Evolutionary conservation across 2,329 filamentous ascomycete species (phyloP), one percentile per base, ranked within the genome.

Genomic region (Pseudocercospora fijiensis): DNA sequence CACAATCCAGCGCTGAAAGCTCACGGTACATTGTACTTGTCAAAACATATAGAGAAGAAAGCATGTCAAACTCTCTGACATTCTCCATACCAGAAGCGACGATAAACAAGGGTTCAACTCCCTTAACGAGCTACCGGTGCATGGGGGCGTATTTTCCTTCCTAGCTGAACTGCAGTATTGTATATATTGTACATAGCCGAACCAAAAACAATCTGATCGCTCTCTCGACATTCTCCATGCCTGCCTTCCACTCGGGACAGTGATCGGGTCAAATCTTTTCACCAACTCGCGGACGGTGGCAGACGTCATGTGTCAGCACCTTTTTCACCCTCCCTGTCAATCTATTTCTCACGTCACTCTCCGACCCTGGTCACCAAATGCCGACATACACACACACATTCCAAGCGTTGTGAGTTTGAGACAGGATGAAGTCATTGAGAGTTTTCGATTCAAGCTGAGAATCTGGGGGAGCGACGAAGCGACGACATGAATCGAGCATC

Each of bases 401-500:
- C 30, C 30, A 33, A 33, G 30, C 30, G n/a, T 7, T 37, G 13
- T 6, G n/a, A 16, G 33, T 16, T 37, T n/a, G 33, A 37, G 33
- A 37, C 33, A n/a, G 11, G 16, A 52, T 52, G 49, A 52, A 52
- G 49, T 52, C 49, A 52, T 52, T n/a, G 4, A 24, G 49, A 53
- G 49, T 53, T 53, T 53, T 24, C 49, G 49, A 45, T 43, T 26
- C 56, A 57, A 20, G 49, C 18, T 30, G 22, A 52, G 28, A 10
- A 30, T 30, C 10, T 37, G 33, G 16, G 33, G 33, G 3, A n/a
- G n/a, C n/a, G n/a, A n/a, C n/a, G 33, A 37, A 37, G 3, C 18
- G 37, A n/a, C n/a, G 13, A 13, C 33, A 37, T 6, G 33, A 18
- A 41, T 41, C 37, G 37, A 41, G 37, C 1, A n/a, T n/a, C n/a